Evolutionary conservation across 2,329 filamentous ascomycete species (phyloP).

Genomic region (Fusarium musae): DNA sequence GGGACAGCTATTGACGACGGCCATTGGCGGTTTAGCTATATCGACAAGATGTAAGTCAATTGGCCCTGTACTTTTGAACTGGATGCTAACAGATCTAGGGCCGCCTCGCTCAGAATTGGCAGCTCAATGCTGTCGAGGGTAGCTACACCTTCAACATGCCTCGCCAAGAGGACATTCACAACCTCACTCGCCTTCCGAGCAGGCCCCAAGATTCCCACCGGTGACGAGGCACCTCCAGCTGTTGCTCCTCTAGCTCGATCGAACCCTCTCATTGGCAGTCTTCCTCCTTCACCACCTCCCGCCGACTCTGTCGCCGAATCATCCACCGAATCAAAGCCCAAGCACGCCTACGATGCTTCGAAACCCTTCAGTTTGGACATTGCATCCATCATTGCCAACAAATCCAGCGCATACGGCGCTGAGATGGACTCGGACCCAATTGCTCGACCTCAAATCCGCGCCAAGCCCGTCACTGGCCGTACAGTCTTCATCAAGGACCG

Average conservation of each 20-base stretch:
- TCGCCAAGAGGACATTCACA: slow-evolving; percentile 47
- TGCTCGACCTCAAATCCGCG: slow-evolving; percentile 44
- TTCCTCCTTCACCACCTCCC: slow-evolving; percentile 24
- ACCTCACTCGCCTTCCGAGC: slow-evolving; percentile 46
- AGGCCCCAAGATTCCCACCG: slow-evolving; percentile 19
- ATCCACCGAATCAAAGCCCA: background rate
- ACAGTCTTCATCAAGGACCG: slow-evolving; percentile 53
- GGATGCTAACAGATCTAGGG: slow-evolving; percentile 39
- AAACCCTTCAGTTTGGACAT: slow-evolving; percentile 48
- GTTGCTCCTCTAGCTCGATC: slow-evolving; percentile 14
- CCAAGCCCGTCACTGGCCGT: slow-evolving; percentile 51
- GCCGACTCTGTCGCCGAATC: background rate
- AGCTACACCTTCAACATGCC: slow-evolving; percentile 35
- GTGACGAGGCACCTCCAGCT: slow-evolving; percentile 6
- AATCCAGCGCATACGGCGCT: slow-evolving; percentile 39
- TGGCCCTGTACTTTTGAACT: rapidly evolving
- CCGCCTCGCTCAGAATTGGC: slow-evolving; percentile 43
- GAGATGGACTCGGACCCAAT: slow-evolving; percentile 38
- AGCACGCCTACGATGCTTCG: slow-evolving; percentile 45
- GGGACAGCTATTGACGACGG: slow-evolving; percentile 31
- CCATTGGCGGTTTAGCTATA: slow-evolving; percentile 30
- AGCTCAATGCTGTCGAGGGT: slow-evolving; percentile 48
- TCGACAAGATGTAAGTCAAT: slow-evolving; percentile 37
- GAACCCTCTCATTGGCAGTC: background rate
- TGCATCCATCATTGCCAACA: slow-evolving; percentile 50